phyloP scores from a whole-genome alignment of 2,329 filamentous ascomycete species.

The Amauroascus niger region DNA sequence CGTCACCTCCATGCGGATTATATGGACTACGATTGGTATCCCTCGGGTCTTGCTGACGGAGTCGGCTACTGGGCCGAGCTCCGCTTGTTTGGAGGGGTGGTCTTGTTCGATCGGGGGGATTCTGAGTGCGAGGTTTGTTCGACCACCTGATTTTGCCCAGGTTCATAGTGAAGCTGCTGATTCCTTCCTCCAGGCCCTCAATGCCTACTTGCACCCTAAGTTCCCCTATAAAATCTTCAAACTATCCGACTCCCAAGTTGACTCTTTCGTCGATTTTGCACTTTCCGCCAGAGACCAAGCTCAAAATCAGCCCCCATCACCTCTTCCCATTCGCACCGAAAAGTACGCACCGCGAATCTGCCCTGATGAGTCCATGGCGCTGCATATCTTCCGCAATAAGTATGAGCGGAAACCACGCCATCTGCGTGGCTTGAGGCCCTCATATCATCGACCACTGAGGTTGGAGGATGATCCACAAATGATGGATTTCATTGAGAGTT shows the following conservation, averaged over 20 bases:
- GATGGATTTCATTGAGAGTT: no score
- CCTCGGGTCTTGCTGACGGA: slow-evolving; percentile 21
- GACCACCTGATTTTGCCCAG: neutral
- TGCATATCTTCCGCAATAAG: slow-evolving; percentile 4
- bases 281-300: neutral
- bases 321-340: neutral
- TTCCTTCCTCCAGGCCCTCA: neutral
- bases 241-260: neutral
- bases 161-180: neutral
- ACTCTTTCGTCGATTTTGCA: neutral
- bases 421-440: no score
- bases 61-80: slow-evolving; percentile 24
- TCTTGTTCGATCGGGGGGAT: slow-evolving; percentile 20
- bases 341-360: slow-evolving; percentile 2
- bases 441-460: no score
- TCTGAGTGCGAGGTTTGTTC: neutral
- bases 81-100: slow-evolving; percentile 22
- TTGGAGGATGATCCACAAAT: no score
- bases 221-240: neutral
- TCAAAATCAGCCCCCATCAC: neutral
- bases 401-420: neutral
- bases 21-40: slow-evolving; percentile 16
- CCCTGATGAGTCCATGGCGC: neutral
- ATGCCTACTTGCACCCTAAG: neutral
- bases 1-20: neutral